phyloP scores from a whole-genome alignment of 208 protist genomes.

The Leishmania major region DNA sequence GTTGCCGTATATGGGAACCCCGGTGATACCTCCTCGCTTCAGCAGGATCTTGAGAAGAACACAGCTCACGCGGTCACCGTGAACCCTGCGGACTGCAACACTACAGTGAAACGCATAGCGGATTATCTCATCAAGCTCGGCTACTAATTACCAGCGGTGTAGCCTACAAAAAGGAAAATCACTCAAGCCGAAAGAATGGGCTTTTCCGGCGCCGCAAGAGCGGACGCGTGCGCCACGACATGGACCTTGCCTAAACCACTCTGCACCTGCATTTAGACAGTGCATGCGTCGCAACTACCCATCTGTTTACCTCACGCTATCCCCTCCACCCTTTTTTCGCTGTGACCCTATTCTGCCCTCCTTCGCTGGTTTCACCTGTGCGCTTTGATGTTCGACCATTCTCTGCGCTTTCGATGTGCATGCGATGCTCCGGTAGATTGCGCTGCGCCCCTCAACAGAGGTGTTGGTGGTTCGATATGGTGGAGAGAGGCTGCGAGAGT shows the following conservation, averaged over 20 bases:
- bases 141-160: conserved; percentile 45
- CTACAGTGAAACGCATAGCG: conserved; percentile 83
- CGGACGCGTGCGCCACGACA: neutral
- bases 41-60: conserved; percentile 58
- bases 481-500: neutral
- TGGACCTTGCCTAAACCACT: neutral
- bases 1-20: conserved; percentile 87
- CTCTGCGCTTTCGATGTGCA: neutral
- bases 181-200: neutral
- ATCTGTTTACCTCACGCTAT: neutral
- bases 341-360: neutral
- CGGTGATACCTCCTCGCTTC: conserved; percentile 52
- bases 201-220: neutral
- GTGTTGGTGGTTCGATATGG: neutral
- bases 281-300: neutral
- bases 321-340: neutral
- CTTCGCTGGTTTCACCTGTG: neutral
- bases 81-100: conserved; percentile 88
- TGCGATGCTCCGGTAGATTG: neutral
- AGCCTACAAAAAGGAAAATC: conserved; percentile 12
- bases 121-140: conserved; percentile 88
- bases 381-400: neutral
- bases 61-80: conserved; percentile 45
- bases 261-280: neutral
- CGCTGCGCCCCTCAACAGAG: neutral